Percentiles rank a stretch among this genome's conserved stretches.
Conservation (phyloP, 805 yeast genomes). For the Saturnispora zaruensis region DNA sequence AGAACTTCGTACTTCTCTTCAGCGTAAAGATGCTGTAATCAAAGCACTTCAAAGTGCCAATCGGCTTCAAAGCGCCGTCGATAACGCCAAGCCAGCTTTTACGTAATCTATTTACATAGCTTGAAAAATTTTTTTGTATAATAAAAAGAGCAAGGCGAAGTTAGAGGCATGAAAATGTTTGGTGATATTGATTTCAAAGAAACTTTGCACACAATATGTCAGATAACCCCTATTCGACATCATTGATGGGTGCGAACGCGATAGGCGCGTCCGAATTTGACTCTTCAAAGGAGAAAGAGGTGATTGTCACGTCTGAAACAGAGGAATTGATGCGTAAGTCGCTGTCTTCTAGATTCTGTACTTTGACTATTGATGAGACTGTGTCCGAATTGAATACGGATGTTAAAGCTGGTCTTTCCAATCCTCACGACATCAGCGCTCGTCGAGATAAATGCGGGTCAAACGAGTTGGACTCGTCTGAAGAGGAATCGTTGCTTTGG, state of each 20-base stretch:
- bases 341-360: constrained; percentile 51
- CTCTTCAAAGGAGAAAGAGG: constrained; percentile 9
- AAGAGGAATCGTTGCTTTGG: constrained; percentile 61
- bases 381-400: constrained; percentile 56
- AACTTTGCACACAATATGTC: constrained; percentile 8
- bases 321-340: constrained; percentile 16
- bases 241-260: constrained; percentile 8
- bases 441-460: constrained; percentile 71
- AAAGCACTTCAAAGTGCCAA: constrained; percentile 40
- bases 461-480: constrained; percentile 72
- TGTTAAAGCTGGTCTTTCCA: constrained; percentile 48
- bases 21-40: constrained; percentile 73
- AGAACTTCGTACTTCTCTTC: constrained; percentile 52
- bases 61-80: background rate
- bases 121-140: background rate
- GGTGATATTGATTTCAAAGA: background rate
- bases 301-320: constrained; percentile 11
- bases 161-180: background rate
- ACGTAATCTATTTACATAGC: background rate
- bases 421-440: constrained; percentile 59
- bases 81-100: background rate
- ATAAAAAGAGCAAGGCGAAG: background rate
- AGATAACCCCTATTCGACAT: constrained; percentile 13
- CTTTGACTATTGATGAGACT: constrained; percentile 58
- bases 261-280: constrained; percentile 12